These are phyloP conservation scores for Albifimbria verrucaria DNA, from an alignment of 2,329 filamentous ascomycete genomes.

Conservation along the genomic window DNA sequence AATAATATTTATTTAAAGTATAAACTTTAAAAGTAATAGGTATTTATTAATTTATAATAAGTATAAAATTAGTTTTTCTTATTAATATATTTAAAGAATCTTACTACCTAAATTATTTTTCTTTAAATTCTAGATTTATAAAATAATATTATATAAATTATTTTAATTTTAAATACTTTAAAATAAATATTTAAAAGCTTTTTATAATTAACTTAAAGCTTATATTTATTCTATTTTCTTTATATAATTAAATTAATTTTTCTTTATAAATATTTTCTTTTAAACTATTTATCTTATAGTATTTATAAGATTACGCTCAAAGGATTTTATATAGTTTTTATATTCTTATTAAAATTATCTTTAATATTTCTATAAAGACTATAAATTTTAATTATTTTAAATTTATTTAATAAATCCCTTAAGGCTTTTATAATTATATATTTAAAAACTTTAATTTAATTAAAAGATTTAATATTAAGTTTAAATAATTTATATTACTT, in stretches of 20 bases:
- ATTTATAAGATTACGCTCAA: background rate
- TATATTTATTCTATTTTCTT: background rate
- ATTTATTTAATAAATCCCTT: background rate
- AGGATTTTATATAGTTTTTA: background rate
- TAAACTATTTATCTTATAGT: too few relatives aligned
- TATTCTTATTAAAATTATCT: background rate
- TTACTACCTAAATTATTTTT: too few relatives aligned
- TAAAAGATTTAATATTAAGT: background rate
- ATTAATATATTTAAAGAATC: too few relatives aligned
- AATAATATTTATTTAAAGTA: background rate
- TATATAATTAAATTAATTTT: too few relatives aligned
- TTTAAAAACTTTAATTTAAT: background rate
- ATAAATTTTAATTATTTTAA: background rate
- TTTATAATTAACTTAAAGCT: background rate
- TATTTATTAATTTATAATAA: background rate
- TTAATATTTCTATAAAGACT: background rate
- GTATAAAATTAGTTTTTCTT: background rate
- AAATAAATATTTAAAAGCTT: background rate
- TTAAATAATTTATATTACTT: background rate
- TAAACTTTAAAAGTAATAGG: background rate
- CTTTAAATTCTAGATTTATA: too few relatives aligned
- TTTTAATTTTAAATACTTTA: background rate
- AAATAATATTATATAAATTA: too few relatives aligned
- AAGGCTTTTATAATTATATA: background rate
- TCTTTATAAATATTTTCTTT: too few relatives aligned